phyloP scores from a whole-genome alignment of 1,284 basidiomycete species.

The Omphalotus olearius region DNA sequence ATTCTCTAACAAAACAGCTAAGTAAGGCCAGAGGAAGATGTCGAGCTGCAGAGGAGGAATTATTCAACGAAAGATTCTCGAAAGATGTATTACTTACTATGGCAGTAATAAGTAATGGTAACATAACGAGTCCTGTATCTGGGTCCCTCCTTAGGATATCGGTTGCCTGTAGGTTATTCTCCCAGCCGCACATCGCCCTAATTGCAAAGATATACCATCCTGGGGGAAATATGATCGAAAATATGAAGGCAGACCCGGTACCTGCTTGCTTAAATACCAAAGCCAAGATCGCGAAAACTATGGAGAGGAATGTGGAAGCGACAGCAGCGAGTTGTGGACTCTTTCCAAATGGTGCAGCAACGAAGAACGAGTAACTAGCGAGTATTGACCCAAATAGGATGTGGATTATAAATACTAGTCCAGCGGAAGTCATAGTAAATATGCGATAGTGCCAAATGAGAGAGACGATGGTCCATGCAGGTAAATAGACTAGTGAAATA shows the following conservation, averaged over 20 bases:
- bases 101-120: constrained; percentile 60
- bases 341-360: constrained; percentile 65
- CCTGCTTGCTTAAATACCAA: constrained; percentile 45
- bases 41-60: constrained; percentile 41
- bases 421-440: constrained; percentile 58
- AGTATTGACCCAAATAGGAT: constrained; percentile 65
- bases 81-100: constrained; percentile 39
- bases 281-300: constrained; percentile 69
- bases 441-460: constrained; percentile 62
- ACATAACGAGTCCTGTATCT: constrained; percentile 48
- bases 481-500: constrained; percentile 51
- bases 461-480: constrained; percentile 64
- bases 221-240: constrained; percentile 71
- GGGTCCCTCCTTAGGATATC: constrained; percentile 55
- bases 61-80: neutral
- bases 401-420: constrained; percentile 51
- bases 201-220: constrained; percentile 73
- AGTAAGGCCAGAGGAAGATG: constrained; percentile 66
- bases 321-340: constrained; percentile 74
- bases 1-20: constrained; percentile 58
- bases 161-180: constrained; percentile 50
- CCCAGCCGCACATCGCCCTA: constrained; percentile 63
- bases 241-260: constrained; percentile 50
- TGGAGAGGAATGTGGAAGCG: constrained; percentile 57
- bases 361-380: constrained; percentile 67